These are phyloP conservation scores for Irpex rosettiformis DNA, from an alignment of 1,284 basidiomycete species.

Conservation along the genomic window DNA sequence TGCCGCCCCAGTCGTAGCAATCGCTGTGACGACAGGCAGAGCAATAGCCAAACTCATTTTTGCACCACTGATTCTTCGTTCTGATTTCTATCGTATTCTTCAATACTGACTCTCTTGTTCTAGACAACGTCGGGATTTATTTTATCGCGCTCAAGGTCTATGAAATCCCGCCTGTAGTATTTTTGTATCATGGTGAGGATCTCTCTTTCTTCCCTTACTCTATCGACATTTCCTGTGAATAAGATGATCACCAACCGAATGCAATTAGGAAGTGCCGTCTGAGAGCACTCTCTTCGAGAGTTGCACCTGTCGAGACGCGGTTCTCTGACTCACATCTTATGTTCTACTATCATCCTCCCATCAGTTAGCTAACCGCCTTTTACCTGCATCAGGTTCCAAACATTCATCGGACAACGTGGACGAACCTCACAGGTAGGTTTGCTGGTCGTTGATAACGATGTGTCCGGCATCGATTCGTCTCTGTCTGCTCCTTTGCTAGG, in stretches of 20 bases:
- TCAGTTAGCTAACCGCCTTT: background rate
- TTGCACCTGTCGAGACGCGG: conserved; percentile 31
- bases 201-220: background rate
- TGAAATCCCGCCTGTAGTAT: too few species aligned
- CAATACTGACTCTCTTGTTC: background rate
- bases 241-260: conserved; percentile 31
- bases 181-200: conserved; percentile 3
- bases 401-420: too few species aligned
- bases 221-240: background rate
- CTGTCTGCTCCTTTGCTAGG: too few species aligned
- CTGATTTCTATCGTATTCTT: background rate
- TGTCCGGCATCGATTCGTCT: too few species aligned
- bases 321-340: conserved; percentile 26
- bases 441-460: too few species aligned
- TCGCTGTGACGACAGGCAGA: conserved; percentile 32
- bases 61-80: conserved; percentile 4
- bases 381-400: too few species aligned
- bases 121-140: too few species aligned
- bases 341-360: background rate
- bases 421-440: too few species aligned
- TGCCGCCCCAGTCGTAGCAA: conserved; percentile 34
- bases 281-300: conserved; percentile 26
- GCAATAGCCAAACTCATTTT: conserved; percentile 29
- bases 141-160: too few species aligned
- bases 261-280: conserved; percentile 37